Evolutionary conservation across 805 yeast genomes (phyloP).

Genomic region (Barnettozyma salicaria): DNA sequence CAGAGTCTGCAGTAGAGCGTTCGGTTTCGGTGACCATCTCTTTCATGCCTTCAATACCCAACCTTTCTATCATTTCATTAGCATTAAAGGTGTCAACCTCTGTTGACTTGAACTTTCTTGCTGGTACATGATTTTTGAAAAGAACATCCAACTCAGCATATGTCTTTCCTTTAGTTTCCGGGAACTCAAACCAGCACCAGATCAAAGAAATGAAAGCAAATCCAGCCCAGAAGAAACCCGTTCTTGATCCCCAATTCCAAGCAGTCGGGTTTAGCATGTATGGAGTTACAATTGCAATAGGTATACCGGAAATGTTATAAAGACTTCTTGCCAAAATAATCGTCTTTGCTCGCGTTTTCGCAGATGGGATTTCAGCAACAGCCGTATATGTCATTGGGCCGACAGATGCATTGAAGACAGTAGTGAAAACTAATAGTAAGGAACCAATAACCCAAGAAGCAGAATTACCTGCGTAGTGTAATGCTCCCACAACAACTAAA

Average conservation of each 20-base stretch:
- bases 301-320: constrained; percentile 30
- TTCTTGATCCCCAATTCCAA: constrained; percentile 39
- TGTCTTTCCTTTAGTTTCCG: constrained; percentile 51
- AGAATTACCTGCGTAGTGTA: constrained; percentile 17
- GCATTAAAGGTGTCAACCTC: constrained; percentile 18
- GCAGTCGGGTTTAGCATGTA: constrained; percentile 41
- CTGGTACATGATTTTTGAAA: constrained; percentile 31
- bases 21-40: constrained; percentile 11
- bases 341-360: constrained; percentile 36
- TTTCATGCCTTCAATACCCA: constrained; percentile 18
- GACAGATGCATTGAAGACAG: constrained; percentile 32
- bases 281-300: constrained; percentile 36
- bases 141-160: constrained; percentile 51
- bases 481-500: constrained; percentile 25
- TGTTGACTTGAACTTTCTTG: constrained; percentile 28
- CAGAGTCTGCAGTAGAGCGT: no score
- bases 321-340: constrained; percentile 30
- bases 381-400: constrained; percentile 38
- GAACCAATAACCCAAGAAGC: constrained; percentile 29
- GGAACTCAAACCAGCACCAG: constrained; percentile 46
- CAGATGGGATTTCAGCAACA: constrained; percentile 36
- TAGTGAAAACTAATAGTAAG: constrained; percentile 26
- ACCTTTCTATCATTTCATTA: constrained; percentile 14
- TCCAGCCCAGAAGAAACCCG: constrained; percentile 42
- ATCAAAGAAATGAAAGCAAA: constrained; percentile 26